Base-by-base conservation (phyloP, 2,329 filamentous ascomycete genomes). In the Apiospora kogelbergensis region DNA sequence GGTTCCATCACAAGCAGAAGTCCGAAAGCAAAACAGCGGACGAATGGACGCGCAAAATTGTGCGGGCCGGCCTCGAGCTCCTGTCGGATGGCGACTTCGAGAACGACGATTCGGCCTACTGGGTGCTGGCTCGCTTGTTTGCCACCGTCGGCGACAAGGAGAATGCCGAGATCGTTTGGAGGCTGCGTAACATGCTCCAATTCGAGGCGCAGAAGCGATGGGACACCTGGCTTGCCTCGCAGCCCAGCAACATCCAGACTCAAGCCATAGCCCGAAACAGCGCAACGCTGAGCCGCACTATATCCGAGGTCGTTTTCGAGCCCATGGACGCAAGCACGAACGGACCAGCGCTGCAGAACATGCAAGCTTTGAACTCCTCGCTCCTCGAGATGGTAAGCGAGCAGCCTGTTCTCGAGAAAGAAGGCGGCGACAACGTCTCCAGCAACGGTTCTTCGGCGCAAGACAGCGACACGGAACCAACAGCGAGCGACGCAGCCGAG, bases 71-170 rank as follows among this genome's bases (percentile, higher is more conserved):
- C n/a, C 53, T 78, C 13, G 76, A 77, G 57, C 73, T 77, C 10
- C 73, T 78, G 17, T 76, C 74, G 0, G 76, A 78, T 63, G 74
- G 72, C 1, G 76, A 78, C 63, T 70, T 73, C 15, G 75, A 75
- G 20, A 78, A 78, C 65, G 76, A 78, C 44, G 71, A 73, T 53
- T 68, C 67, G 5, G 76, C 76, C 2, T 77, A 73, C 63, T 73
- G 70, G 73, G 63, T 78, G 3, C 68, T 78, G 1, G 71, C 72
- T 0, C 69, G 68, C 30, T 65, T 77, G 7, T 68, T 76, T n/a
- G 71, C 70, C 2, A 73, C 70, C 0, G 17, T 76, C 20, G 73
- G 72, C 20, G 76, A 78, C 37, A 63, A 42, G 0, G 69, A 69
- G 46, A 75, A 75, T 67, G 69, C 69, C 22, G 67, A 68, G 1